Evolutionary conservation across 2,329 filamentous ascomycete genomes (phyloP).

Genomic region (Hirsutella minnesotensis): DNA sequence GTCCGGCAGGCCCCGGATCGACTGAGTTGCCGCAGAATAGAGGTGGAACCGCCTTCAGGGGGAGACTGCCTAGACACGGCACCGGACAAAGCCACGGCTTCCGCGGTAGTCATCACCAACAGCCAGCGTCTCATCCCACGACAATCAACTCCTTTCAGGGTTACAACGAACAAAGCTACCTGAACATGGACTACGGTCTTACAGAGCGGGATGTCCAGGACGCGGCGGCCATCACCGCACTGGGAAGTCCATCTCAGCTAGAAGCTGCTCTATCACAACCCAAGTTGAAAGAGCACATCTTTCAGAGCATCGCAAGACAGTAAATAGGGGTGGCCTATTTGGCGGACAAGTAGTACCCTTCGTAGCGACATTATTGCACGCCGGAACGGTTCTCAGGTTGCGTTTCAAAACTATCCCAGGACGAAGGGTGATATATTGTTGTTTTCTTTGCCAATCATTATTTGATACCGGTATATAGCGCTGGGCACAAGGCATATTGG

Average conservation of each 20-base stretch:
- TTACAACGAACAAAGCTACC: slow-evolving; percentile 12
- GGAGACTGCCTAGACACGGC: slow-evolving; percentile 5
- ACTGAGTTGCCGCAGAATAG: slow-evolving; percentile 4
- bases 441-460: too few species aligned
- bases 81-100: slow-evolving; percentile 6
- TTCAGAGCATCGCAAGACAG: slow-evolving; percentile 11
- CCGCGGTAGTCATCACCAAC: slow-evolving; percentile 6
- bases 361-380: too few species aligned
- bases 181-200: slow-evolving; percentile 14
- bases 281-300: slow-evolving; percentile 11
- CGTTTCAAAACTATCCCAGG: too few species aligned
- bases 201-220: slow-evolving; percentile 10
- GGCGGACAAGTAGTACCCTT: too few species aligned
- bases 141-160: slow-evolving; percentile 8
- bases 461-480: too few species aligned
- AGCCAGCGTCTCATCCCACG: slow-evolving; percentile 5
- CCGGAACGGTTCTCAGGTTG: too few species aligned
- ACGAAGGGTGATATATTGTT: too few species aligned
- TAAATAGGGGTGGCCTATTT: too few species aligned
- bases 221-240: slow-evolving; percentile 6
- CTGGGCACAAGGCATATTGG: too few species aligned
- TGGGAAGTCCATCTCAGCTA: slow-evolving; percentile 10
- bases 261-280: slow-evolving; percentile 10
- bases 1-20: slow-evolving; percentile 3
- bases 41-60: slow-evolving; percentile 1